Evolutionary conservation across 352 stramenopile genomes (phyloP).

Genomic region (Globisporangium recalcitrans): DNA sequence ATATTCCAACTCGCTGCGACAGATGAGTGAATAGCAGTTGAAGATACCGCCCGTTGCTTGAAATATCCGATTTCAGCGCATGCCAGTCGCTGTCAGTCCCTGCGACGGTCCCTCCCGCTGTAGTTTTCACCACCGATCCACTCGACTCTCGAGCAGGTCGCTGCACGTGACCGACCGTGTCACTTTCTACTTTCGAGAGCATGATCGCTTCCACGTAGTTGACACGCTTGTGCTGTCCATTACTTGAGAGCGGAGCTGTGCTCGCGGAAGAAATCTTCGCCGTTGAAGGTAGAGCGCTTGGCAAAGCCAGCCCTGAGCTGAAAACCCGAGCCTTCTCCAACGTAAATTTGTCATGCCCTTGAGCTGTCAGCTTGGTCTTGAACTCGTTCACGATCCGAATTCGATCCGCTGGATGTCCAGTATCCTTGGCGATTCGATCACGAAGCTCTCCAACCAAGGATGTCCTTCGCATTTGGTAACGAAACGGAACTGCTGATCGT

Average conservation of each 20-base stretch:
- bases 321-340: constrained; percentile 67
- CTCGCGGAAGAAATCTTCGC: constrained; percentile 20
- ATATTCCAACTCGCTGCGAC: constrained; percentile 36
- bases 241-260: constrained; percentile 28
- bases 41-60: constrained; percentile 36
- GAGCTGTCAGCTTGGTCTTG: constrained; percentile 64
- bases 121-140: constrained; percentile 8
- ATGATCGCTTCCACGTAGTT: constrained; percentile 53
- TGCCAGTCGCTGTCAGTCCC: constrained; percentile 62
- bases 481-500: constrained; percentile 48
- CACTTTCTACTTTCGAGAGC: constrained; percentile 60
- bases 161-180: constrained; percentile 49
- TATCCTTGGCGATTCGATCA: constrained; percentile 61
- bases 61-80: constrained; percentile 59
- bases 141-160: constrained; percentile 30
- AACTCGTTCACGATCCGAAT: constrained; percentile 66
- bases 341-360: constrained; percentile 62
- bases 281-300: constrained; percentile 12
- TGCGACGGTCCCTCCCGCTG: constrained; percentile 29
- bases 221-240: constrained; percentile 16
- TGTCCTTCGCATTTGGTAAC: constrained; percentile 51
- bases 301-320: constrained; percentile 10
- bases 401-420: constrained; percentile 50
- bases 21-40: constrained; percentile 48
- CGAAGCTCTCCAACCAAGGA: constrained; percentile 58